Percentiles rank a stretch among this genome's conserved stretches.
phyloP scores from a whole-genome alignment of 768 basidiomycete species.

The Boletus vermiculosoides region DNA sequence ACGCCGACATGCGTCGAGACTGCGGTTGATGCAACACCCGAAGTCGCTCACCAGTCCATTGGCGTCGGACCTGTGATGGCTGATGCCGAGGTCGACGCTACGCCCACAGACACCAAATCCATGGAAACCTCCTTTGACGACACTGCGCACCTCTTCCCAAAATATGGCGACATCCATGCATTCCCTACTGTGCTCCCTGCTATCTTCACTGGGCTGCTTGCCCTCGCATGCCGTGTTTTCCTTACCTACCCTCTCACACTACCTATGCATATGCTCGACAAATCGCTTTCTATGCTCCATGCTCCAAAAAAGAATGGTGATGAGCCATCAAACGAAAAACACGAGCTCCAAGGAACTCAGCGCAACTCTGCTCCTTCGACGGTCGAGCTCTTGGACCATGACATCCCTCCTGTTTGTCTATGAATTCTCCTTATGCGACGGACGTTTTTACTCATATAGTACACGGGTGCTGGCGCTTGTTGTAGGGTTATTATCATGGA shows the following conservation, averaged over 20 bases:
- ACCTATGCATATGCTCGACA: slow-evolving; percentile 42
- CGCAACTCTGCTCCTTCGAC: slow-evolving; percentile 28
- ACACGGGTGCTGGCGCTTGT: slow-evolving; percentile 45
- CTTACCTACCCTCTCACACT: slow-evolving; percentile 50
- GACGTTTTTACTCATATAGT: slow-evolving; percentile 43
- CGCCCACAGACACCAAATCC: slow-evolving; percentile 19
- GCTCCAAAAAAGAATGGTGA: slow-evolving; percentile 28
- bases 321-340: slow-evolving; percentile 30
- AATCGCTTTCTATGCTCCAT: slow-evolving; percentile 36
- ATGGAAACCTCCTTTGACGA: slow-evolving; percentile 26
- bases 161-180: slow-evolving; percentile 31
- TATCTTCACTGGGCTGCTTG: slow-evolving; percentile 38
- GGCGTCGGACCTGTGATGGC: slow-evolving; percentile 28
- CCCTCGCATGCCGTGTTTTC: slow-evolving; percentile 48
- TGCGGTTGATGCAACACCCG: slow-evolving; percentile 45
- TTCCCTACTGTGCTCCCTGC: slow-evolving; percentile 30
- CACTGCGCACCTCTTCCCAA: slow-evolving; percentile 21
- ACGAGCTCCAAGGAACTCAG: slow-evolving; percentile 26
- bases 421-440: slow-evolving; percentile 40
- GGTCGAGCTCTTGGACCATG: slow-evolving; percentile 31
- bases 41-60: slow-evolving; percentile 33
- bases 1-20: slow-evolving; percentile 45
- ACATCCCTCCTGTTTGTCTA: slow-evolving; percentile 48
- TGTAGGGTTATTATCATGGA: slow-evolving; percentile 44
- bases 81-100: slow-evolving; percentile 37